These are phyloP conservation scores for Isabelozyma pseudorhagii DNA, from an alignment of 805 yeast genomes.

Conservation along the genomic window DNA sequence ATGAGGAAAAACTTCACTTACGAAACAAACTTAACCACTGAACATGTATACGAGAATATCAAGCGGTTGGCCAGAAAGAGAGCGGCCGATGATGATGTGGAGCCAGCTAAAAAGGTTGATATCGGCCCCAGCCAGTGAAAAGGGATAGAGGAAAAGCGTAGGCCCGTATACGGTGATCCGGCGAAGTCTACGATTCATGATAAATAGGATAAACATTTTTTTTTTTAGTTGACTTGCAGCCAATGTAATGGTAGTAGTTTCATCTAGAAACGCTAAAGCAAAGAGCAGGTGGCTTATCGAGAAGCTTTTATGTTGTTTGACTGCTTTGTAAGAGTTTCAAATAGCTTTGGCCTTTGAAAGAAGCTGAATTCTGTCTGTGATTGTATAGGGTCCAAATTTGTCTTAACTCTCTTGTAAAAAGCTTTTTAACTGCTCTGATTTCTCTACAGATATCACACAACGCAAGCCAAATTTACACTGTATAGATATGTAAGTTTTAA, in stretches of 20 bases:
- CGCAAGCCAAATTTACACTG: background rate
- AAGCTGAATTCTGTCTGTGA: background rate
- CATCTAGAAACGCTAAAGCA: too few relatives aligned
- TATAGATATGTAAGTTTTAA: constrained; percentile 1
- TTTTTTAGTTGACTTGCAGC: too few relatives aligned
- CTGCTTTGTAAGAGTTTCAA: too few relatives aligned
- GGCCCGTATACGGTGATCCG: too few relatives aligned
- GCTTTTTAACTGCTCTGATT: background rate
- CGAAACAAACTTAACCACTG: constrained; percentile 48
- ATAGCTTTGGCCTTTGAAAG: background rate
- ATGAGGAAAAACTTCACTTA: constrained; percentile 51
- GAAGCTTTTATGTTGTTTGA: too few relatives aligned
- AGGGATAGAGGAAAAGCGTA: too few relatives aligned
- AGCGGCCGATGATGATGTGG: constrained; percentile 3
- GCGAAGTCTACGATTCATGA: background rate
- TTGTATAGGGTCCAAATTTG: too few relatives aligned
- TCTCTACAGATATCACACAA: too few relatives aligned
- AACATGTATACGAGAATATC: constrained; percentile 62
- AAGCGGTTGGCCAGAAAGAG: constrained; percentile 42
- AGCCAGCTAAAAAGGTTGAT: constrained; percentile 9
- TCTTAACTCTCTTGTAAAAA: background rate
- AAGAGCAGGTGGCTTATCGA: too few relatives aligned
- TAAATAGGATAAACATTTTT: background rate
- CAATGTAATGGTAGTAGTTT: too few relatives aligned
- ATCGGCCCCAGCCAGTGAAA: background rate